These are phyloP conservation scores for Cyclotella distinguenda DNA, from an alignment of 108 stramenopile species.

Conservation along the genomic window DNA sequence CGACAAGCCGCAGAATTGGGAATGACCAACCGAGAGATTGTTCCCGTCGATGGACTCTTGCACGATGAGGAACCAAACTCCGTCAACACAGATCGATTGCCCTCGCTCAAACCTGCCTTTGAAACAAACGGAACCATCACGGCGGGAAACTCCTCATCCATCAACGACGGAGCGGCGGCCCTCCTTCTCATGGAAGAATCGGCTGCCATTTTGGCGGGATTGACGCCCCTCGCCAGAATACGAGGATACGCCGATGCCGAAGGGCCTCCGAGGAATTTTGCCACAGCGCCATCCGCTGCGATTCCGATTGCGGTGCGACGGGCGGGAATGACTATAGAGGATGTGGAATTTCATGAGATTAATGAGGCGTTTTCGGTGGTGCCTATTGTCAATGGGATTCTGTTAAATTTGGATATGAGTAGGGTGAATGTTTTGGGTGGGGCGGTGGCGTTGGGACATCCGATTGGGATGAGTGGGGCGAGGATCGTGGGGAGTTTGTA, in stretches of 20 bases:
- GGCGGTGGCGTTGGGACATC: conserved; percentile 94
- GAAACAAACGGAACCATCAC: conserved; percentile 92
- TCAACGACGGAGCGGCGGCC: conserved; percentile 97
- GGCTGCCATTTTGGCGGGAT: conserved; percentile 59
- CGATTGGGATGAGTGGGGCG: conserved; percentile 94
- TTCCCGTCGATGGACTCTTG: conserved; percentile 66
- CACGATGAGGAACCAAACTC: conserved; percentile 89
- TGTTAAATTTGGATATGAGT: conserved; percentile 75
- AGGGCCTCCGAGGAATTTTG: conserved; percentile 90
- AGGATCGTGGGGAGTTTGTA: conserved; percentile 91
- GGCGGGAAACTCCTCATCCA: conserved; percentile 94
- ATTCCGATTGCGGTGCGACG: conserved; percentile 83
- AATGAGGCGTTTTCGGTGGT: conserved; percentile 99
- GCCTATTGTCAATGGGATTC: conserved; percentile 85
- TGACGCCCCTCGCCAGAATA: conserved; percentile 84
- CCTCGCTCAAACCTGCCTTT: conserved; percentile 83
- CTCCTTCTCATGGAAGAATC: conserved; percentile 86
- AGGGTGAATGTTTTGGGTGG: conserved; percentile 94
- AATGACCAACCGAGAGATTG: conserved; percentile 75
- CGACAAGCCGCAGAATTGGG: conserved; percentile 68
- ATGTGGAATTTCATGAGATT: conserved; percentile 96
- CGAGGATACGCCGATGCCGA: conserved; percentile 87
- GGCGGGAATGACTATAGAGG: conserved; percentile 72
- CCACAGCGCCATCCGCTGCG: conserved; percentile 88
- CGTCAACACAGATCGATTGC: conserved; percentile 75